Conservation (phyloP, 208 protist species). For the Perkinsela sp. region DNA sequence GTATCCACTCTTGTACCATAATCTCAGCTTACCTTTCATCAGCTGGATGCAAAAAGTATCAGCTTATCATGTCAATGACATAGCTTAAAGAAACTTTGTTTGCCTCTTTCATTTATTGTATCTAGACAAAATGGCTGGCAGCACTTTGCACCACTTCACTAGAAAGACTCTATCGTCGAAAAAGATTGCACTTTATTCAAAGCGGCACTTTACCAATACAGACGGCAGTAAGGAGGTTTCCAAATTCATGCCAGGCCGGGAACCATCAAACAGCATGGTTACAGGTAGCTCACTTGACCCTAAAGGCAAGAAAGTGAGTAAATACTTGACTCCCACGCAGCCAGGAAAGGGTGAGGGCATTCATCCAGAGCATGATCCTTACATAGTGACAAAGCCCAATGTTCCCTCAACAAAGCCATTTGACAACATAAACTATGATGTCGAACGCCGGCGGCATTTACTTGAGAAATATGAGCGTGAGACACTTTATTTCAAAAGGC, state of each 20-base stretch:
- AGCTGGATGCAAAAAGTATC: too few relatives aligned
- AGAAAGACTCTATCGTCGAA: too few relatives aligned
- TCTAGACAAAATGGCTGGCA: too few relatives aligned
- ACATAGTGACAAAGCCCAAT: not conserved
- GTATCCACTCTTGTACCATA: too few relatives aligned
- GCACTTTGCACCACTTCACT: too few relatives aligned
- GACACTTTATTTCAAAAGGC: not conserved
- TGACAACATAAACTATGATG: not conserved
- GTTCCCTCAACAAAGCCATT: not conserved
- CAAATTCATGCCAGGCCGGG: not conserved
- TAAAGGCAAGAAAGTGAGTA: not conserved
- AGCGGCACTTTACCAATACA: not conserved
- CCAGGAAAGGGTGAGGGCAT: not conserved
- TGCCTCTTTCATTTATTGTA: too few relatives aligned
- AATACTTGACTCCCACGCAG: not conserved
- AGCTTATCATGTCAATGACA: too few relatives aligned
- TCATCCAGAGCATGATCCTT: conserved; percentile 1
- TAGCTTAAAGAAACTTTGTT: too few relatives aligned
- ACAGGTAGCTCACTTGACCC: not conserved
- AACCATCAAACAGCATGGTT: not conserved
- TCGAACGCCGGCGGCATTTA: not conserved
- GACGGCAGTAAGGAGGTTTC: not conserved
- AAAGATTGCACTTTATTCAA: too few relatives aligned
- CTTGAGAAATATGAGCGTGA: not conserved
- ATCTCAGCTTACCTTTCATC: too few relatives aligned